A percentile compares a stretch with the other conserved stretches of the same genome.
Evolutionary conservation across 306 rosid genomes (phyloP).

Genomic region (Ziziphus jujuba): DNA sequence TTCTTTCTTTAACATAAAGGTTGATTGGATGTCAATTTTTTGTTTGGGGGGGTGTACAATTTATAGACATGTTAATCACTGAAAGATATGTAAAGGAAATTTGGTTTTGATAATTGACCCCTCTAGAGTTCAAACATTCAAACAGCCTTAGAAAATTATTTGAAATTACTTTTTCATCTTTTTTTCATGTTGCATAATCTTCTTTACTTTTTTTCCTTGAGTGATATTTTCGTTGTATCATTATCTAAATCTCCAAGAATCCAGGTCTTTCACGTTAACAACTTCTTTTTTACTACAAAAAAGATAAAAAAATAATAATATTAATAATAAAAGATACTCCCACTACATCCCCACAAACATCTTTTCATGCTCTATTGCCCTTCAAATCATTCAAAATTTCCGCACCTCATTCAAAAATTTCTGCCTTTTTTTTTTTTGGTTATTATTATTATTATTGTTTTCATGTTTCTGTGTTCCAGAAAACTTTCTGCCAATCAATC

Average conservation of each 20-base stretch:
- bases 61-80: constrained; percentile 16
- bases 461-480: neutral
- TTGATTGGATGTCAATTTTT: constrained; percentile 4
- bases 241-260: constrained; percentile 26
- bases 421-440: neutral
- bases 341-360: constrained; percentile 35
- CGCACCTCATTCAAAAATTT: no score
- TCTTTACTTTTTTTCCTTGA: neutral
- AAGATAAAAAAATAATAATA: neutral
- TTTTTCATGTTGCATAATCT: neutral
- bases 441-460: neutral
- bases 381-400: constrained; percentile 25
- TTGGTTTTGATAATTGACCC: neutral
- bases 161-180: neutral
- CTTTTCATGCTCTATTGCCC: constrained; percentile 22
- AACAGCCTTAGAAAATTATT: no score
- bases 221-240: neutral
- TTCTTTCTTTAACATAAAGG: neutral
- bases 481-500: constrained; percentile 7
- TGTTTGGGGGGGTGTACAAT: neutral
- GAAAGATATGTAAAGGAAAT: neutral
- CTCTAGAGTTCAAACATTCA: constrained; percentile 1
- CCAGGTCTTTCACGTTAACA: constrained; percentile 32
- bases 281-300: constrained; percentile 3
- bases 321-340: constrained; percentile 1